These are phyloP conservation scores for Sclerotinia minor DNA, from an alignment of 2,329 filamentous ascomycete genomes.

Conservation along the genomic window DNA sequence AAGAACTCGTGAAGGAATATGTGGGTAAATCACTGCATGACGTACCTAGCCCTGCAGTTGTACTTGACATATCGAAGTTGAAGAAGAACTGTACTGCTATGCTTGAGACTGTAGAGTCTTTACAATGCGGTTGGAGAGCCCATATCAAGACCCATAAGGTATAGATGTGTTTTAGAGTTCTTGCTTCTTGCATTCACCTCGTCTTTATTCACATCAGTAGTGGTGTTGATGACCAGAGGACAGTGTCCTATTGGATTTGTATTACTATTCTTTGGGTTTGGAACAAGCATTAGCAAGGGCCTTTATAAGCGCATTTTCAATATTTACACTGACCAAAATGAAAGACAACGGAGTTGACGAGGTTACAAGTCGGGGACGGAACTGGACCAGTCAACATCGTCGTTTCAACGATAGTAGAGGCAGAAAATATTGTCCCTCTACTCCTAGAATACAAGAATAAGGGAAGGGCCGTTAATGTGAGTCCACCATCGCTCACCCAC, in stretches of 20 bases:
- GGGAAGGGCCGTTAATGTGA: conserved; percentile 60
- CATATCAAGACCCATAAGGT: conserved; percentile 87
- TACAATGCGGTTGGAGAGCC: conserved; percentile 68
- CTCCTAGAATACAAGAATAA: conserved; percentile 57
- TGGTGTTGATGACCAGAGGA: background rate
- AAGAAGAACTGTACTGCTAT: conserved; percentile 69
- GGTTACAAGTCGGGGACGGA: conserved; percentile 65
- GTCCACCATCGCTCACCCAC: conserved; percentile 32
- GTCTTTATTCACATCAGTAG: background rate
- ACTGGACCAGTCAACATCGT: conserved; percentile 56
- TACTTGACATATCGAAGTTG: conserved; percentile 68
- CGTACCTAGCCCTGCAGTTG: conserved; percentile 64
- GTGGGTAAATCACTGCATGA: conserved; percentile 61
- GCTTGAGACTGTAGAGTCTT: conserved; percentile 59
- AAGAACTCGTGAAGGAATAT: conserved; percentile 48
- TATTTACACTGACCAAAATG: conserved; percentile 28
- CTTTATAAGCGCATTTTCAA: conserved; percentile 12
- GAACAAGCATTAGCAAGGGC: background rate
- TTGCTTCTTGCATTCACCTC: background rate
- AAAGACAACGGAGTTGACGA: conserved; percentile 65
- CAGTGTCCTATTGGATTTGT: background rate
- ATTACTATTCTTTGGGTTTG: background rate
- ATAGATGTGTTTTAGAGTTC: conserved; percentile 25
- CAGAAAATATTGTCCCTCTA: conserved; percentile 63
- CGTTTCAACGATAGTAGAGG: conserved; percentile 73